Base-by-base conservation (phyloP, 108 stramenopile species). In the Pseudonitzschia pungens region DNA sequence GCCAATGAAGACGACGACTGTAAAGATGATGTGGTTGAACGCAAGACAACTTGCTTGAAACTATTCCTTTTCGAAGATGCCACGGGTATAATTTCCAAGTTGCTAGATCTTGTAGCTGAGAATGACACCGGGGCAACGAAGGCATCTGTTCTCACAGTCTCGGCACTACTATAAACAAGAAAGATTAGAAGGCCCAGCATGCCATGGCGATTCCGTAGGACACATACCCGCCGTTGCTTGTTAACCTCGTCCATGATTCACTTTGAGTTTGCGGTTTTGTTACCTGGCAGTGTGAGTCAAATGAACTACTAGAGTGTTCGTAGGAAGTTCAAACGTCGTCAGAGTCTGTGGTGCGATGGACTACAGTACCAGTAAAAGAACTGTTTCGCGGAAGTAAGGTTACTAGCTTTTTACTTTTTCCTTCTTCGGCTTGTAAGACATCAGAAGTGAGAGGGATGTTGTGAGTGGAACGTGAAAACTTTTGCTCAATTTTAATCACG, bases 101-200 rank as follows among this genome's bases (percentile, higher is more conserved):
- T 31, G 12, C 60, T 31, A 12, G 33, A 12, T 28, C 33, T 40
- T 10, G 40, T 33, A 20, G 31, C 36, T 2, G 60, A 40, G 29
- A 29, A 40, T 0, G 60, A 33, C 20, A 40, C 7, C 9, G 32
- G 60, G n/a, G 60, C 4, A 0, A 62, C 33, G n/a, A 62, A 62
- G 14, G 60, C 60, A 31, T 62, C 60, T 9, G 60, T 62, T 55
- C 54, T 55, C 54, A 55, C 26, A 0, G 60, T 62, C 29, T 62
- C 60, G 36, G 20, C 33, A 40, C 60, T 62, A n/a, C 33, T 40
- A 10, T 55, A 55, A 4, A 62, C 60, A 40, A 62, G 60, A 8
- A 62, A 31, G 36, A 62, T 62, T 14, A 62, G 29, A 2, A 62
- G 36, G 36, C 60, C 32, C 29, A 62, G 6, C 60, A 62, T 62